phyloP scores from a whole-genome alignment of 352 stramenopile genomes.

The Globisporangium cystogenes region DNA sequence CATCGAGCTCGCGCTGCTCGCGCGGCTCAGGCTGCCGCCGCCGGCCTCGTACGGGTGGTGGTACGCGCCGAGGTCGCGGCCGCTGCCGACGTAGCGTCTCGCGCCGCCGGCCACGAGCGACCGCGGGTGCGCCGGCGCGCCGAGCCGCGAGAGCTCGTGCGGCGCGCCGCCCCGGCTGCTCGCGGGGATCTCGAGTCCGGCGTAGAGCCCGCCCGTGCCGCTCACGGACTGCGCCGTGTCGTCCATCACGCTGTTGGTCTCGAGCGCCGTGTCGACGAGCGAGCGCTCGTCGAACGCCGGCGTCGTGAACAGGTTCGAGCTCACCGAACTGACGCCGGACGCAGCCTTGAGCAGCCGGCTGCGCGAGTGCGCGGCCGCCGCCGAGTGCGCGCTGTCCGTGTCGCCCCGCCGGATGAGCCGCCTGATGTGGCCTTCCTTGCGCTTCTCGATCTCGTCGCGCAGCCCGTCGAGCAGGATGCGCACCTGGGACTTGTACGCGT shows the following conservation, averaged over 20 bases:
- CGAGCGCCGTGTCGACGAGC: slow-evolving; percentile 24
- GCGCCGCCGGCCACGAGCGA: slow-evolving; percentile 22
- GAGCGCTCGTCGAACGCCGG: slow-evolving; percentile 44
- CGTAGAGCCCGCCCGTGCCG: slow-evolving; percentile 3
- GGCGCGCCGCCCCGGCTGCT: slow-evolving; percentile 12
- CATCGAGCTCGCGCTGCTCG: slow-evolving; percentile 47
- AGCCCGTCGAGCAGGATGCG: slow-evolving; percentile 69
- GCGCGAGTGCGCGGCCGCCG: not conserved
- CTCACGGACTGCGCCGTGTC: slow-evolving; percentile 24
- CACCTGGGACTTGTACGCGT: slow-evolving; percentile 61
- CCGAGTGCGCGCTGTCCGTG: slow-evolving; percentile 8
- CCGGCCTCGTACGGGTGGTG: slow-evolving; percentile 30
- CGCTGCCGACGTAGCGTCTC: slow-evolving; percentile 18
- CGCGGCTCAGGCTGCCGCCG: slow-evolving; percentile 24
- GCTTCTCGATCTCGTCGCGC: slow-evolving; percentile 81
- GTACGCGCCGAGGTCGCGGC: slow-evolving; percentile 18
- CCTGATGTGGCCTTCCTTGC: slow-evolving; percentile 56
- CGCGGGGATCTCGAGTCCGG: slow-evolving; percentile 13
- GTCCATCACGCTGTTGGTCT: slow-evolving; percentile 15
- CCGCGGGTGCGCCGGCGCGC: too few relatives aligned
- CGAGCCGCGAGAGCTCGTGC: too few relatives aligned
- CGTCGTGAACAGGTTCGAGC: slow-evolving; percentile 26
- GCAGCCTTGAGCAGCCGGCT: slow-evolving; percentile 5
- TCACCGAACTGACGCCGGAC: slow-evolving; percentile 17
- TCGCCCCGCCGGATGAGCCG: slow-evolving; percentile 35